Conservation (phyloP, 1,139 yeast species). For the Sugiyamaella sp. region DNA sequence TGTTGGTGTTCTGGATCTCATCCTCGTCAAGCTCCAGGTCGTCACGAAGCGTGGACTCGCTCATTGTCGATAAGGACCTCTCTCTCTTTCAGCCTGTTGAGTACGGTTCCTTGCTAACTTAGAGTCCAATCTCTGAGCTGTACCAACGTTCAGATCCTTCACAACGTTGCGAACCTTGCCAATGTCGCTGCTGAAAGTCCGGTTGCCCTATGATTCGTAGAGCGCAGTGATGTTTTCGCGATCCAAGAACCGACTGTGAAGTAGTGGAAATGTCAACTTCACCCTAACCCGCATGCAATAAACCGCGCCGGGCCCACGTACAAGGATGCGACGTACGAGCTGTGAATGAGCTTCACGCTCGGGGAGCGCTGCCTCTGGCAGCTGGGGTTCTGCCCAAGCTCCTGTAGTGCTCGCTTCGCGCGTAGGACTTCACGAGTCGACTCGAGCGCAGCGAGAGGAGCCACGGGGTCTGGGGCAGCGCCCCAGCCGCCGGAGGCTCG, state of each 20-base stretch:
- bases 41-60: constrained; percentile 10
- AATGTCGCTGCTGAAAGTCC: background rate
- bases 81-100: background rate
- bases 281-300: background rate
- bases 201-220: background rate
- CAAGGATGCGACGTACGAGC: background rate
- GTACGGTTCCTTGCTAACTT: background rate
- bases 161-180: constrained; percentile 1
- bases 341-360: too few relatives aligned
- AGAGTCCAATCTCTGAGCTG: background rate
- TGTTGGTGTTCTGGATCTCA: constrained; percentile 2
- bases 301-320: background rate
- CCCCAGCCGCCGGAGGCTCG: too few relatives aligned
- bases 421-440: too few relatives aligned
- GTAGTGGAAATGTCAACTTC: background rate
- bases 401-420: too few relatives aligned
- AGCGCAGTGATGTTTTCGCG: background rate
- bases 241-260: background rate
- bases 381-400: too few relatives aligned
- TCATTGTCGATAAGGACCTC: constrained; percentile 10
- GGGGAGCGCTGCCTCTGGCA: too few relatives aligned
- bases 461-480: background rate
- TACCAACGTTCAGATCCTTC: background rate
- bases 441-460: background rate
- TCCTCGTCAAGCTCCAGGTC: constrained; percentile 30